Conservation (phyloP, 208 protist genomes). For the Crithidia fasciculata region DNA sequence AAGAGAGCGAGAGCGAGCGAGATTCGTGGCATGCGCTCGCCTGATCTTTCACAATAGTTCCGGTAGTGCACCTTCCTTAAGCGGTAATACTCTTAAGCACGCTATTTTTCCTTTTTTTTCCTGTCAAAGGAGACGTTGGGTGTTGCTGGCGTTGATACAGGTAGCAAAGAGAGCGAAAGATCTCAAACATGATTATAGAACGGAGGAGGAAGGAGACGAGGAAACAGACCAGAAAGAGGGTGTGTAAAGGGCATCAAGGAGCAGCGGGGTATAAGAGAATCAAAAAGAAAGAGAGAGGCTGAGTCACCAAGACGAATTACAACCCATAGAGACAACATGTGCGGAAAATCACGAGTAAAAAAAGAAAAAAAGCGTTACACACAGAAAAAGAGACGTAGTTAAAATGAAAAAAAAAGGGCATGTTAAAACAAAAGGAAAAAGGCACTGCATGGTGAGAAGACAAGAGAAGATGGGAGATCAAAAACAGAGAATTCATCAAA, state of each 20-base stretch:
- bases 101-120: not conserved
- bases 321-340: too few species aligned
- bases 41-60: too few species aligned
- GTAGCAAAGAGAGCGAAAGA: not conserved
- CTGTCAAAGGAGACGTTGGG: not conserved
- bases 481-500: not conserved
- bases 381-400: constrained; percentile 4
- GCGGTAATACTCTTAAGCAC: too few species aligned
- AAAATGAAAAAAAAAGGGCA: not conserved
- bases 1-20: too few species aligned
- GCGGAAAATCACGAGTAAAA: not conserved
- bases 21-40: too few species aligned
- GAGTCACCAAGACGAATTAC: too few species aligned
- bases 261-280: too few species aligned
- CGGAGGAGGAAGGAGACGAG: constrained; percentile 1
- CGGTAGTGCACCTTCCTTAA: too few species aligned
- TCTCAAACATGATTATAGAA: not conserved
- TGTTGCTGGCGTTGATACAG: not conserved
- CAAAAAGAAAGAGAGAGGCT: too few species aligned
- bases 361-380: not conserved
- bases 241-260: not conserved
- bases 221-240: constrained; percentile 2
- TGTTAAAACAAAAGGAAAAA: constrained; percentile 11
- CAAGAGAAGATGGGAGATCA: not conserved
- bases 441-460: not conserved